These are phyloP conservation scores for Piedraia hortae DNA, from an alignment of 2,329 filamentous ascomycete species.

Conservation along the genomic window DNA sequence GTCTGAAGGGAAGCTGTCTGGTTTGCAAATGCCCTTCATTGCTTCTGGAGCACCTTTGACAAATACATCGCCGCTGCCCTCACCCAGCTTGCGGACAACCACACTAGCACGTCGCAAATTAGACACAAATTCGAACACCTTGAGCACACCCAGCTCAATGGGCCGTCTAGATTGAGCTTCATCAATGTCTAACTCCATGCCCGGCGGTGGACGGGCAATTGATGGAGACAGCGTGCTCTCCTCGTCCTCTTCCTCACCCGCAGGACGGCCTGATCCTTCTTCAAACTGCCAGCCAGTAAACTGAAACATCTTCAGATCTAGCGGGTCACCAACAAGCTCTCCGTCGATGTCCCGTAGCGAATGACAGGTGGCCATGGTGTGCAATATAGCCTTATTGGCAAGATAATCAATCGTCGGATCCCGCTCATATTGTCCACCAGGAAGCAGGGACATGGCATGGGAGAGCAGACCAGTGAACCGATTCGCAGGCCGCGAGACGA, in stretches of 20 bases:
- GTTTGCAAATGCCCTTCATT: slow-evolving; percentile 74
- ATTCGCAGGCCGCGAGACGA: slow-evolving; percentile 35
- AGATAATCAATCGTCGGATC: slow-evolving; percentile 32
- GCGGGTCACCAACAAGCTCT: slow-evolving; percentile 72
- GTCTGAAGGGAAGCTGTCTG: slow-evolving; percentile 60
- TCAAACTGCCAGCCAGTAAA: slow-evolving; percentile 85
- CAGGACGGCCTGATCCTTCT: slow-evolving; percentile 47
- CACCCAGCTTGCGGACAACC: slow-evolving; percentile 65
- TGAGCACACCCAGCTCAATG: slow-evolving; percentile 71
- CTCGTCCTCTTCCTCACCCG: slow-evolving; percentile 39
- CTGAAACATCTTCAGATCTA: slow-evolving; percentile 96
- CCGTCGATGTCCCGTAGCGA: slow-evolving; percentile 65
- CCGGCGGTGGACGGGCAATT: slow-evolving; percentile 51
- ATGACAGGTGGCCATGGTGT: slow-evolving; percentile 94
- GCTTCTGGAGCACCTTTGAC: slow-evolving; percentile 94
- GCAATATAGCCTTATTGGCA: slow-evolving; percentile 43
- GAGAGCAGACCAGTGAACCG: slow-evolving; percentile 53
- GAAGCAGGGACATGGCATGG: slow-evolving; percentile 31
- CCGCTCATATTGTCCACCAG: slow-evolving; percentile 25
- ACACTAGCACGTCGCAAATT: slow-evolving; percentile 81
- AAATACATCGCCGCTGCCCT: slow-evolving; percentile 60
- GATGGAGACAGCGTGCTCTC: slow-evolving; percentile 58
- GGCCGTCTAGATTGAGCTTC: slow-evolving; percentile 22
- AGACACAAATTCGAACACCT: slow-evolving; percentile 82
- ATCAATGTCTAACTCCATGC: slow-evolving; percentile 28